Base-by-base conservation (phyloP, 2,329 filamentous ascomycete species). In the Graphilbum sp. region DNA sequence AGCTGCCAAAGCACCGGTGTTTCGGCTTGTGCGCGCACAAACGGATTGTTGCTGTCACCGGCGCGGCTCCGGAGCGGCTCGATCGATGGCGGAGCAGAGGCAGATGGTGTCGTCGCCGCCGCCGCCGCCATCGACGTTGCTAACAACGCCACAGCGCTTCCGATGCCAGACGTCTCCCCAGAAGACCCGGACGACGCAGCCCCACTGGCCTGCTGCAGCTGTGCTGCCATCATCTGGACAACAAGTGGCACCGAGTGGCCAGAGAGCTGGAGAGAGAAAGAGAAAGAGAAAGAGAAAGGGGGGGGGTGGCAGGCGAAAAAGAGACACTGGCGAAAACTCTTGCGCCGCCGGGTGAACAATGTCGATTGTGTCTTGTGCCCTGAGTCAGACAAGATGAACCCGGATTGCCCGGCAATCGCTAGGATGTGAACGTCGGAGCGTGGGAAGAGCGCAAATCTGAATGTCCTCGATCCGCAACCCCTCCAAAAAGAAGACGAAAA, bases 1-100 rank as follows among this genome's bases (percentile, higher is more conserved):
- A 84, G 65, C 64, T 98, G 90, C 90, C 90, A 98, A 49, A 78
- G 76, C 29, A 96, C 87, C 2, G 78, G 75, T 54, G 92, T 93
- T 48, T 79, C 65, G 54, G 76, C 73, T 54, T 92, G 85, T 35
- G 69, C 74, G 40, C 76, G 74, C 32, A 88, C 72, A 46, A 67
- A 75, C 0, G 67, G 66, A 45, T 66, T 75, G 43, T 47, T 52
- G 52, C 61, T 62, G 37, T 57, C 49, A 35, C 43, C 45, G 8
- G 55, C 57, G 19, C 57, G 57, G 43, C 59, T 64, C 36, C 42
- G 50, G 17, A 64, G 45, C 6, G 54, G 52, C 17, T 45, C 30
- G 16, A 41, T 35, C 13, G 45, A 35, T 15, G 37, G 25, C 18
- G 34, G 32, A 8, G 38, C 19, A 5, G 19, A 11, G 5, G 13